Evolutionary conservation across 176 grass and related monocot species (phyloP), one percentile per base, ranked within the genome.

Genomic region (Carex scoparia): DNA sequence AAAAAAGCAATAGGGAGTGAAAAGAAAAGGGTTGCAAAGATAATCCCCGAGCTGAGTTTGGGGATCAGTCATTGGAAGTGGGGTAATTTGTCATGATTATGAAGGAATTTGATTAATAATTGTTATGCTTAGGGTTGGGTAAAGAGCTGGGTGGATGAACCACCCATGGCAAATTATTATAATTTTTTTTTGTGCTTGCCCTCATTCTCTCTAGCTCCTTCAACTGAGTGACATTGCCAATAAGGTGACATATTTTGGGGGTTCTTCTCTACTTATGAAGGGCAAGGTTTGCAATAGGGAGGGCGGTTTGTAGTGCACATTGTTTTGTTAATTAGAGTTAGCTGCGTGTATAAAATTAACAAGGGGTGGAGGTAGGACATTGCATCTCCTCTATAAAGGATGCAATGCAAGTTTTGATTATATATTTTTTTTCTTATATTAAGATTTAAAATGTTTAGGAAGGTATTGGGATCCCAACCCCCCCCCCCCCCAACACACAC

Each of bases 21-120:
- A 78, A 79, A 28, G 4, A 13, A 67, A 14, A 15, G 7, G 74
- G 53, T 58, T 79, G 74, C 10, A 58, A 79, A 58, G 48, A 58
- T 37, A 35, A 79, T 57, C 53, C 74, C 53, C 9, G 12, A 18
- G 28, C 12, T 58, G 18, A 35, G 28, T 79, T 30, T 58, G 74
- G 74, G 74, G 53, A 56, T 79, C 73, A 35, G 30, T 79, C 53
- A 79, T 79, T 79, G 51, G 30, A 57, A 58, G 58, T 16, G 74
- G 58, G 14, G 30, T 58, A 58, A 57, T n/a, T 35, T 48, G 31
- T 58, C 74, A 79, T 79, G 13, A 58, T 79, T 58, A 9, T 79
- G 44, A 58, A 58, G 74, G 74, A 79, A 79, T 58, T 18, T 37
- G 5, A 79, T 56, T 79, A 58, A 56, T 79, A 79, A 57, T 30